Base-by-base conservation (phyloP, 2,329 filamentous ascomycete species). In the Monosporascus sp. region DNA sequence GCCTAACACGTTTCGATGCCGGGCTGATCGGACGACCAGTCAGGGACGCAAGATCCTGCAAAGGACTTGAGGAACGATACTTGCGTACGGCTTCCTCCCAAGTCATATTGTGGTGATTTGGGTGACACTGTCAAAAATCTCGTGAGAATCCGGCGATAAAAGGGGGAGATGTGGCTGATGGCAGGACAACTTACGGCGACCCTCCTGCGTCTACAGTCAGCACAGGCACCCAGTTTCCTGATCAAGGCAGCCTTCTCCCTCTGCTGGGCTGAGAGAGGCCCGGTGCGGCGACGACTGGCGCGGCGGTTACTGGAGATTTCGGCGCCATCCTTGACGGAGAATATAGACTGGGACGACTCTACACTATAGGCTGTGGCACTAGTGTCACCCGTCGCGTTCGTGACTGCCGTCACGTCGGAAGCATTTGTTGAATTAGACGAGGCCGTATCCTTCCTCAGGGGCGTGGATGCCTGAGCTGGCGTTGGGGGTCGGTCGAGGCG, bases 171-270 rank as follows among this genome's bases (percentile, higher is more conserved):
- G 17, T 20, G 43, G 26, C 7, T 22, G 24, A 44, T 27, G 7
- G 24, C 43, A 31, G n/a, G 17, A 46, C 41, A 44, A 77, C 80
- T 79, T 73, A 83, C 80, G 66, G 80, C 80, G 68, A 84, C 81
- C 65, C 81, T 74, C 59, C 80, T 73, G 53, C 79, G 74, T 44
- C 79, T 75, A 59, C 81, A 84, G 60, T 83, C 80, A 36, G 66
- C 62, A 62, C 81, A 84, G 48, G 81, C 81, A 53, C 81, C 81
- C 51, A 84, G 70, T 66, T 83, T 84, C 61, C 81, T 71, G 56
- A 84, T 84, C 53, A 84, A 66, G 46, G 81, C 81, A 47, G 81
- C 81, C 65, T 80, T 80, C 60, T 83, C 79, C 65, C 81, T 76
- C 61, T 83, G 82, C 57, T 79, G 73, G 51, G 80, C 76, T 34